Percentiles rank a stretch among this genome's conserved stretches.
Conservation (phyloP, 2,329 filamentous ascomycete species). For the Talaromyces sp. region DNA sequence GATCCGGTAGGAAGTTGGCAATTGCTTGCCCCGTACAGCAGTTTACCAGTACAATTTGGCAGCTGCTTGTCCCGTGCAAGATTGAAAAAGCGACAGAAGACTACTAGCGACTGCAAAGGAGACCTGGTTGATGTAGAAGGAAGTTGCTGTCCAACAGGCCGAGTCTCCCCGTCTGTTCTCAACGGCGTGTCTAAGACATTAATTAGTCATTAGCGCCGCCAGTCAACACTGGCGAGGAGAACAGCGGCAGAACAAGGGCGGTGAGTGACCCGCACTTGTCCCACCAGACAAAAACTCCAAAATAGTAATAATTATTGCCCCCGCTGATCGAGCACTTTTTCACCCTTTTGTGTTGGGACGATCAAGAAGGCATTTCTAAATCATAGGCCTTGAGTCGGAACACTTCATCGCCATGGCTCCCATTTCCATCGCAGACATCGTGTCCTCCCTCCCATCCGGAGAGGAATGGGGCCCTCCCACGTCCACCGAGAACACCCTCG, state of each 20-base stretch:
- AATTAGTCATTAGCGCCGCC: background rate
- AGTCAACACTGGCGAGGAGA: background rate
- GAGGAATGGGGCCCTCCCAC: conserved; percentile 83
- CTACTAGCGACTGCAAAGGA: background rate
- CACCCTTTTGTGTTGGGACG: conserved; percentile 1
- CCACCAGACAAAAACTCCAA: conserved; percentile 10
- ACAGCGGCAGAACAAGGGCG: conserved; percentile 7
- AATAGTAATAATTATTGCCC: conserved; percentile 10
- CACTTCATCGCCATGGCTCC: conserved; percentile 39
- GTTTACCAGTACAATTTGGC: background rate
- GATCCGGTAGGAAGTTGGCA: background rate
- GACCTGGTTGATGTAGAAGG: background rate
- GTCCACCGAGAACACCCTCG: conserved; percentile 78
- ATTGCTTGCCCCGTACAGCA: background rate
- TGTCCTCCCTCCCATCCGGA: conserved; percentile 65
- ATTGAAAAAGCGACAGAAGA: background rate
- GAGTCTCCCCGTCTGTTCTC: background rate
- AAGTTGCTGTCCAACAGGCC: background rate
- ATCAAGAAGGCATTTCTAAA: background rate
- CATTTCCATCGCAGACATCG: conserved; percentile 58
- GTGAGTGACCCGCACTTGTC: conserved; percentile 2
- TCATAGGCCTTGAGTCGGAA: background rate
- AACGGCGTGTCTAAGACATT: background rate
- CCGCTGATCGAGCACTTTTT: background rate
- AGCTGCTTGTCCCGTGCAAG: background rate